Conservation (phyloP, 345 rosid species). For the Citrus unshiu region DNA sequence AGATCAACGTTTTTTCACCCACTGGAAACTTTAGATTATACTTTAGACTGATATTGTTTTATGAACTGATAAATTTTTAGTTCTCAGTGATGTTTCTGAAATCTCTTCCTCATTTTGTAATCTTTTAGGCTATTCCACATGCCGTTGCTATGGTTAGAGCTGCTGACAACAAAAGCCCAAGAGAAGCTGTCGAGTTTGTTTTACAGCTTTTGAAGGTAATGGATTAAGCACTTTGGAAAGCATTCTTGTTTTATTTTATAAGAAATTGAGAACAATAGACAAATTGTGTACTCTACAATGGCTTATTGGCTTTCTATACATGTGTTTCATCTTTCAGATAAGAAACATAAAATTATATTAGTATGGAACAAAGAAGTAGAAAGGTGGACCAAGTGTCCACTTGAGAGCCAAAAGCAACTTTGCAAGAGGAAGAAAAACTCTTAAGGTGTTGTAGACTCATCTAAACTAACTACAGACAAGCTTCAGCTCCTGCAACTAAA, state of each 20-base stretch:
- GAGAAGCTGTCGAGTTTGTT: constrained; percentile 96
- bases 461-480: neutral
- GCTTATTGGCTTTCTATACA: neutral
- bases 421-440: neutral
- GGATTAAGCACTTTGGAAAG: neutral
- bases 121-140: constrained; percentile 80
- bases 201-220: constrained; percentile 90
- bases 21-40: neutral
- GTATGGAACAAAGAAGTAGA: neutral
- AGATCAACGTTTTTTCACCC: neutral
- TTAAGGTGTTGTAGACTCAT: neutral
- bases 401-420: neutral
- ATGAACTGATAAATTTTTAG: neutral
- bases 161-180: constrained; percentile 85
- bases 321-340: neutral
- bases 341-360: neutral
- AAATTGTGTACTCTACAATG: neutral
- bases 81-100: neutral
- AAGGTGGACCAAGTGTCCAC: neutral
- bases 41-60: no score
- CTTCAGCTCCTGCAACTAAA: neutral
- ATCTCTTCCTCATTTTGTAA: constrained; percentile 9
- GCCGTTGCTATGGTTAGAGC: constrained; percentile 86
- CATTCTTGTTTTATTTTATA: neutral
- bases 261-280: neutral